Base-by-base conservation (phyloP, 2,329 filamentous ascomycete genomes). In the Aureobasidium vineae region DNA sequence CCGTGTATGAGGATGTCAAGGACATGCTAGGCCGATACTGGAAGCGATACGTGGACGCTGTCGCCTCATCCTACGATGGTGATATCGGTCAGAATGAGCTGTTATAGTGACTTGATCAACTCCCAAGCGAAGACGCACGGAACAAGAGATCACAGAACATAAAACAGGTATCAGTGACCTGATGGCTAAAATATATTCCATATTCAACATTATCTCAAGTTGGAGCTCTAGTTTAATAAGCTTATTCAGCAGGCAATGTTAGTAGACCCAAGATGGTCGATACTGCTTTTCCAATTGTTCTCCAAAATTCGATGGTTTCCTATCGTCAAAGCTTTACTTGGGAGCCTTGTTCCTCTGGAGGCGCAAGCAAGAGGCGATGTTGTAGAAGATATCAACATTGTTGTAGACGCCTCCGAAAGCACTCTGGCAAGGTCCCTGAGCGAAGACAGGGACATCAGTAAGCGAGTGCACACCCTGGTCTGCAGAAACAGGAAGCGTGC, bases 361-460 rank as follows among this genome's bases (percentile, higher is more conserved):
- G 54, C 88, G 88, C 65, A 91, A 78, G 72, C 88, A 91, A 70
- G 82, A 82, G 16, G 88, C 86, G 74, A 92, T 90, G 76, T 88
- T 87, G 79, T 87, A 92, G 72, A 92, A 92, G 70, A 92, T 81
- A 69, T 92, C 89, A 53, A 90, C 84, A 73, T 87, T 90, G 76
- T 82, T 86, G 70, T 87, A 91, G 3, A 88, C 79, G 65, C 90
- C 89, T 5, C 87, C 85, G 74, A 95, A 95, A 16, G 84, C 79
- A 72, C 91, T 88, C 76, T 92, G 88, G 79, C 91, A 94, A 6
- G 91, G 91, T 0, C 91, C 91, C 80, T 85, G 84, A 1, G 90
- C 89, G 72, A 90, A 94, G 23, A 95, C 88, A 1, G 90, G 87
- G 38, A 92, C 90, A 72, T 92, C 90, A 1, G 90, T 92, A 69